A percentile compares a stretch with the other conserved stretches of the same genome.
Evolutionary conservation across 352 stramenopile genomes (phyloP).

Genomic region (Phytophthora multivora): DNA sequence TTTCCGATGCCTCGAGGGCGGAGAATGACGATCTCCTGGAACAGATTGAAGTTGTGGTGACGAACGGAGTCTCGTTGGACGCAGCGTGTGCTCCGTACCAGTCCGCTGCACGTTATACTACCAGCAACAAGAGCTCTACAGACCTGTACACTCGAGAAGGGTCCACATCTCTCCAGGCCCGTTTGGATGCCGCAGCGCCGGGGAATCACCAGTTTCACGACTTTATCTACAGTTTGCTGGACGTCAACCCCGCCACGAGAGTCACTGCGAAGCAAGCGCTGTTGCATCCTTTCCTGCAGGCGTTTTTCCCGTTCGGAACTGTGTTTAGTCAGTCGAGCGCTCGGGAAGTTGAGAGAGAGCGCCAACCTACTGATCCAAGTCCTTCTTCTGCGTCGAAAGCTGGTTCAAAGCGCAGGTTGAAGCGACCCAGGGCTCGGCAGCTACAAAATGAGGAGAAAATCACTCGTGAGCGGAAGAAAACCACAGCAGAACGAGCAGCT

Average conservation of each 20-base stretch:
- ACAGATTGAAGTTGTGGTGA: conserved; percentile 52
- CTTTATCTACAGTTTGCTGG: conserved; percentile 60
- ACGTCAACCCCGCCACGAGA: conserved; percentile 50
- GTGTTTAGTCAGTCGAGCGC: conserved; percentile 42
- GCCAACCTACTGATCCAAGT: background rate
- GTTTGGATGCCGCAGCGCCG: conserved; percentile 39
- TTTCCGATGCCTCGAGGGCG: conserved; percentile 9
- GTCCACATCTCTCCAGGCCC: conserved; percentile 18
- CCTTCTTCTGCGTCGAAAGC: conserved; percentile 2
- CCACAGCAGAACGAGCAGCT: conserved; percentile 12
- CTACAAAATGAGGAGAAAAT: conserved; percentile 4
- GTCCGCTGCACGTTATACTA: conserved; percentile 29
- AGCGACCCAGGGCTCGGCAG: conserved; percentile 6
- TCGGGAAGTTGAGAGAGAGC: conserved; percentile 3
- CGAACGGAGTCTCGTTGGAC: conserved; percentile 31
- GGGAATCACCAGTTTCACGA: conserved; percentile 44
- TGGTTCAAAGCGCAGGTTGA: conserved; percentile 24
- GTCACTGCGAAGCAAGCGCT: conserved; percentile 56
- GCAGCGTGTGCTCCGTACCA: conserved; percentile 30
- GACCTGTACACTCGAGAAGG: conserved; percentile 15
- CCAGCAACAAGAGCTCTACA: background rate
- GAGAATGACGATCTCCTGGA: conserved; percentile 48
- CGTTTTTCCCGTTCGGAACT: conserved; percentile 68
- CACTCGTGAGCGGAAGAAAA: conserved; percentile 22
- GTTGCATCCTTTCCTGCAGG: conserved; percentile 73